Evolutionary conservation across 495 filamentous ascomycete species (phyloP).

Genomic region (Aspergillus asperescens): DNA sequence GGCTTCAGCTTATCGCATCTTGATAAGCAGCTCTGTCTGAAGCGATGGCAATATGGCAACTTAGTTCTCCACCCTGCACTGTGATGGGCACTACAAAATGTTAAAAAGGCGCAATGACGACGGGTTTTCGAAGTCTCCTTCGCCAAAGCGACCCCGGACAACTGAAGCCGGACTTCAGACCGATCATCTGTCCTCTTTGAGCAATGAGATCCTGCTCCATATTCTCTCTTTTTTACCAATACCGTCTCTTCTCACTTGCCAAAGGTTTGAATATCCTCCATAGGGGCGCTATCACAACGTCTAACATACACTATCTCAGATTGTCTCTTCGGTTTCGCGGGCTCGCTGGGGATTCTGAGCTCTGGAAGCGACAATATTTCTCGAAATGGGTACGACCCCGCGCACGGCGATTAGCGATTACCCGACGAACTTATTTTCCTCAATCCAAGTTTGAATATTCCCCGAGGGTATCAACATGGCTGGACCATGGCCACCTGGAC

Average conservation of each 20-base stretch:
- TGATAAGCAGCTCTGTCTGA: conserved; percentile 8
- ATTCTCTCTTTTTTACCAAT: conserved; percentile 74
- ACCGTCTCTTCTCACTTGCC: conserved; percentile 60
- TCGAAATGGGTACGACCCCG: conserved; percentile 81
- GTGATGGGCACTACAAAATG: conserved; percentile 30
- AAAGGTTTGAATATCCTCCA: conserved; percentile 47
- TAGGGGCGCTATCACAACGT: neutral
- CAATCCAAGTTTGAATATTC: conserved; percentile 55
- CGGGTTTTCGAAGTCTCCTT: conserved; percentile 7
- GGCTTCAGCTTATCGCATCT: conserved; percentile 1
- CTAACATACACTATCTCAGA: conserved; percentile 30
- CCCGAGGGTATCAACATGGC: conserved; percentile 72
- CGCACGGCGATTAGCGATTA: conserved; percentile 67
- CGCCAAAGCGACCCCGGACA: conserved; percentile 36
- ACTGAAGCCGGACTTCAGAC: conserved; percentile 11
- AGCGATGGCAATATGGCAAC: neutral
- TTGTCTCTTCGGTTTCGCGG: conserved; percentile 71
- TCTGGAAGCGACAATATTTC: conserved; percentile 92
- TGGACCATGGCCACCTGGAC: conserved; percentile 62
- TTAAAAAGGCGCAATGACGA: conserved; percentile 38
- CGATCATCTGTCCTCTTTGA: conserved; percentile 58
- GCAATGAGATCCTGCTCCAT: conserved; percentile 82
- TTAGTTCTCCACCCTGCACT: neutral
- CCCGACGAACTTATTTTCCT: conserved; percentile 42
- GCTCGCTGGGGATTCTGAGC: conserved; percentile 75